Evolutionary conservation across 1,139 yeast genomes (phyloP), one percentile per base, ranked within the genome.

Genomic region (Taiozyma sp.): DNA sequence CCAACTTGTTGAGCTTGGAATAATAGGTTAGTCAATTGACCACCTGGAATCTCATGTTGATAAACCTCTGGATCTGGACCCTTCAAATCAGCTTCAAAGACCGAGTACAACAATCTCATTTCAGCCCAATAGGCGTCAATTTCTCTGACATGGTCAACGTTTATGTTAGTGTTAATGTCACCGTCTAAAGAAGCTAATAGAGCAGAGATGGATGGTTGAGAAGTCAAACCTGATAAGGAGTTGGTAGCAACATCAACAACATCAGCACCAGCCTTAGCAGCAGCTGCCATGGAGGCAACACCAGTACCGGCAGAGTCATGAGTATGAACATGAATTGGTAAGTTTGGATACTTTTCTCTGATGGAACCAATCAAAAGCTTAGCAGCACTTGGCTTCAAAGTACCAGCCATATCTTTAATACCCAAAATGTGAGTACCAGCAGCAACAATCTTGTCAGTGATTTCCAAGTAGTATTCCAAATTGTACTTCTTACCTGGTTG

Each of bases 271-370:
- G 97, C 96, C 61, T 77, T 70, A 35, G 98, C 98, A 69, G 91
- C 85, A 7, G 95, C 96, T 57, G 86, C 85, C 96, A 93, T 91
- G 42, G 96, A 86, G 34, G 98, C 90, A 57, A 93, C 97, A 72
- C 96, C 99, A 49, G 99, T 95, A 75, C 99, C 99, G 44, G 99
- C 99, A 58, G 98, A 90, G 73, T 93, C 99, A 72, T 93, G 99
- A 41, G 99, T 91, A 73, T 93, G 99, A 46, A 93, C 98, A 69
- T 93, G 99, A 65, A 93, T 91, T 60, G 98, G 97, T 66, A 95
- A 78, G 65, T 88, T 81, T 49, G 99, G 99, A 72, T 88, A 89
- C 70, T 80, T 85, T 55, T 80, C 81, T 71, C 99, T 84, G 61
- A 93, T 82, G 35, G 88, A 75, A 53, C 93, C 83, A 63, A 93